Evolutionary conservation across 192 early-diverging fungal genomes (phyloP), one percentile per base, ranked within the genome.

Genomic region (Pilobolus umbonatus): DNA sequence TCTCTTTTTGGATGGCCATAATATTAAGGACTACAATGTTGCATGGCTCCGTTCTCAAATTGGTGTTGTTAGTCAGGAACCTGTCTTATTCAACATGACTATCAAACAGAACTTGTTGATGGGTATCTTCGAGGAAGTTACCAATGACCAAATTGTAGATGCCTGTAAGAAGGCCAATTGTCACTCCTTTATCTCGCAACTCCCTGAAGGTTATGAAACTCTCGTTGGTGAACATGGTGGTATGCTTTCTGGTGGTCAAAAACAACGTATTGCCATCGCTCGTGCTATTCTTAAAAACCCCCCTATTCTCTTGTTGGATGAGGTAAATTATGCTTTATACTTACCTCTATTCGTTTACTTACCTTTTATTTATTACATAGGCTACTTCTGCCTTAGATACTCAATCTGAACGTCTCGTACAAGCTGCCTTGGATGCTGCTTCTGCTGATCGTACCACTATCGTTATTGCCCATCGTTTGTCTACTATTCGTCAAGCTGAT

Each of bases 211-310:
- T 14, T 92, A 91, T 65, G 80, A 90, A 49, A 95, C 92, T 5
- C 64, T 68, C 22, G 90, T 95, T 21, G 94, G 94, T 60, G 90
- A 94, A 63, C 65, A 76, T 31, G 86, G 83, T 14, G 78, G 87
- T 47, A 66, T 77, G 53, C 61, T 95, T 15, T 89, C 85, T 34
- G 93, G 91, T 42, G 92, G 92, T n/a, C 93, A 95, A 67, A 95
- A 95, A 71, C 93, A 95, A 80, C 85, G 95, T 53, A 91, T 95
- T 63, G 91, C 93, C 47, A 96, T 98, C 76, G 93, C 94, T 21
- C 81, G 94, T 32, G 91, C 92, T 11, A 75, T 96, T 56, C 79
- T 94, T 42, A 89, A 88, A 64, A 84, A 93, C 69, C 92, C 94
- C 5, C 66, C 65, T 21, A 90, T 96, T 11, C 74, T 96, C 32